phyloP scores from a whole-genome alignment of 768 basidiomycete species.

The Leccinum rimulosum region DNA sequence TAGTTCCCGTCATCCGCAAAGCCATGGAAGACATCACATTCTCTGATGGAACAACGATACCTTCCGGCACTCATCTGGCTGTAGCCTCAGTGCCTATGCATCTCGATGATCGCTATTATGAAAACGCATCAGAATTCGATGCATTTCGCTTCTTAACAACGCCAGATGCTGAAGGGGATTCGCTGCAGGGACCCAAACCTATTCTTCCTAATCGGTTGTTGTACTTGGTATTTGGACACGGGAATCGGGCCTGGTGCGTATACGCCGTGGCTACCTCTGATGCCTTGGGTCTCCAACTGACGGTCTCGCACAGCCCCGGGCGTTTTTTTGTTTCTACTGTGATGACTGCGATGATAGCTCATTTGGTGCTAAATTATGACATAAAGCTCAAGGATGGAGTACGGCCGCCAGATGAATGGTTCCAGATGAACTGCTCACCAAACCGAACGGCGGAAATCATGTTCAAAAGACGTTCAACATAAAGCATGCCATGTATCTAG shows the following conservation, averaged over 20 bases:
- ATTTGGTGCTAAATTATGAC: slow-evolving; percentile 41
- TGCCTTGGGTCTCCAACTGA: slow-evolving; percentile 4
- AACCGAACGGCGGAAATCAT: slow-evolving; percentile 35
- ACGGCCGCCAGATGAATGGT: slow-evolving; percentile 36
- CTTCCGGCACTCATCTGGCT: slow-evolving; percentile 38
- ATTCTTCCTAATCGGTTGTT: slow-evolving; percentile 31
- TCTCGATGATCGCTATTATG: slow-evolving; percentile 41
- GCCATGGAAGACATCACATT: slow-evolving; percentile 33
- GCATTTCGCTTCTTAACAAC: slow-evolving; percentile 40
- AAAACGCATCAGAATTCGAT: slow-evolving; percentile 40
- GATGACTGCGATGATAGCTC: slow-evolving; percentile 41
- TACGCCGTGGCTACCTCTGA: not conserved
- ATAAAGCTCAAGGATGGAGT: slow-evolving; percentile 35
- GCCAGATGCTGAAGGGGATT: slow-evolving; percentile 22
- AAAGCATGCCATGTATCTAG: slow-evolving; percentile 7
- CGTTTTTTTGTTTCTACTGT: slow-evolving; percentile 41
- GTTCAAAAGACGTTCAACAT: slow-evolving; percentile 32
- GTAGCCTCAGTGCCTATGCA: slow-evolving; percentile 35
- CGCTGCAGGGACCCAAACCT: slow-evolving; percentile 27
- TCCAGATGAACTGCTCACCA: slow-evolving; percentile 36
- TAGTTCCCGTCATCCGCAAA: slow-evolving; percentile 34
- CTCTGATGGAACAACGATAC: slow-evolving; percentile 36
- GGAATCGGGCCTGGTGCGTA: slow-evolving; percentile 35
- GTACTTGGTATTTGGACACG: slow-evolving; percentile 36
- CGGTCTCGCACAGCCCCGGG: slow-evolving; percentile 34